These are phyloP conservation scores for Agastache rugosa DNA, from an alignment of 257 asterid genomes.

Conservation along the genomic window DNA sequence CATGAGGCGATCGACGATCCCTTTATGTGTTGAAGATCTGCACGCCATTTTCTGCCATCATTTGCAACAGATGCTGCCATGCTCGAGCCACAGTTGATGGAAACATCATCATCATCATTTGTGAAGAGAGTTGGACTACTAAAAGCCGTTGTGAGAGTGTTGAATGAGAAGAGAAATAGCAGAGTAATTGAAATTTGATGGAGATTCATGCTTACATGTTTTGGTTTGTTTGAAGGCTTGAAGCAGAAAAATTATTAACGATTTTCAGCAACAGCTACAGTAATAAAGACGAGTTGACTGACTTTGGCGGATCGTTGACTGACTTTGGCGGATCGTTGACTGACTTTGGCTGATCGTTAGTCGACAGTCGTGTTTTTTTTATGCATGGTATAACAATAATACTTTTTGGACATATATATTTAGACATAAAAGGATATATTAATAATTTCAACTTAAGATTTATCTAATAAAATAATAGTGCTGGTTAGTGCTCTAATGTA, in stretches of 20 bases:
- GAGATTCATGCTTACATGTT: neutral
- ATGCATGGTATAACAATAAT: too few species aligned
- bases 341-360: too few species aligned
- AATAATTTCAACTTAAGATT: too few species aligned
- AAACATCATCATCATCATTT: conserved; percentile 29
- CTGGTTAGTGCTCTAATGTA: too few species aligned
- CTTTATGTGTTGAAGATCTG: conserved; percentile 35
- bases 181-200: neutral
- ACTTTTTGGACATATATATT: too few species aligned
- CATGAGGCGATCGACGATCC: conserved; percentile 43
- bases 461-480: too few species aligned
- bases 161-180: neutral
- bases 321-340: too few species aligned
- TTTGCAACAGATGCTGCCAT: conserved; percentile 31
- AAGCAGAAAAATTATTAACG: neutral
- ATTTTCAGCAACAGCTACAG: too few species aligned
- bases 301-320: neutral
- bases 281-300: neutral
- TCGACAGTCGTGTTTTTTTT: too few species aligned
- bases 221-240: neutral
- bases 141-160: neutral
- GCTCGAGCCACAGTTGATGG: conserved; percentile 45
- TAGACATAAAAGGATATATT: too few species aligned
- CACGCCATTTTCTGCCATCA: conserved; percentile 45
- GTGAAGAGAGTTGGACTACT: neutral